Evolutionary conservation across 768 basidiomycete genomes (phyloP).

Genomic region (Boletus pseudopeckii): DNA sequence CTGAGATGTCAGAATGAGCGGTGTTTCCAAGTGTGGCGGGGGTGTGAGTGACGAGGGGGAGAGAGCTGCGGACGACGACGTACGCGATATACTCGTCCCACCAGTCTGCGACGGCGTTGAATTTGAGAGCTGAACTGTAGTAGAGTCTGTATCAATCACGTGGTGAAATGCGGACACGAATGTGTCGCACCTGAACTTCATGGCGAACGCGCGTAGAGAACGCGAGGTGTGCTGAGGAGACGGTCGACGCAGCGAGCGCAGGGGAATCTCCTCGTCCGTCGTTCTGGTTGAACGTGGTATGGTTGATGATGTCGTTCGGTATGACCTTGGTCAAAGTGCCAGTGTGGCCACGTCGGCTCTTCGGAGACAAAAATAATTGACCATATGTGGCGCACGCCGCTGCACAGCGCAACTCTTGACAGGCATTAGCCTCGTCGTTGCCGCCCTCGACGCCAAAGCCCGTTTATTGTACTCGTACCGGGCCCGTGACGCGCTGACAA

Average conservation of each 20-base stretch:
- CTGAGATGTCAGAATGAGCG: conserved; percentile 32
- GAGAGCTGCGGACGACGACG: conserved; percentile 29
- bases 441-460: not conserved
- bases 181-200: conserved; percentile 35
- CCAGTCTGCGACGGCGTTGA: conserved; percentile 90
- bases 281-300: conserved; percentile 10
- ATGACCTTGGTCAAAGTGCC: not conserved
- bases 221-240: not conserved
- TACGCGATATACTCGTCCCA: conserved; percentile 90
- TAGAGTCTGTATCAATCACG: not conserved
- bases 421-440: not conserved
- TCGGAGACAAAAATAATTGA: not conserved
- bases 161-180: no score
- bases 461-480: not conserved
- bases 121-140: conserved; percentile 75
- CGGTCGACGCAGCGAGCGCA: conserved; percentile 10
- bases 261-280: conserved; percentile 23
- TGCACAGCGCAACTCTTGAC: not conserved
- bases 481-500: not conserved
- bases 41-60: not conserved
- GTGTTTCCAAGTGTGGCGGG: not conserved
- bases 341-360: not conserved
- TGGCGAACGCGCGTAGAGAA: conserved; percentile 18
- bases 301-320: not conserved
- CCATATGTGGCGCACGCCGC: not conserved